phyloP scores from a whole-genome alignment of 371 early-diverging fungal genomes.

The Cokeromyces recurvatus region DNA sequence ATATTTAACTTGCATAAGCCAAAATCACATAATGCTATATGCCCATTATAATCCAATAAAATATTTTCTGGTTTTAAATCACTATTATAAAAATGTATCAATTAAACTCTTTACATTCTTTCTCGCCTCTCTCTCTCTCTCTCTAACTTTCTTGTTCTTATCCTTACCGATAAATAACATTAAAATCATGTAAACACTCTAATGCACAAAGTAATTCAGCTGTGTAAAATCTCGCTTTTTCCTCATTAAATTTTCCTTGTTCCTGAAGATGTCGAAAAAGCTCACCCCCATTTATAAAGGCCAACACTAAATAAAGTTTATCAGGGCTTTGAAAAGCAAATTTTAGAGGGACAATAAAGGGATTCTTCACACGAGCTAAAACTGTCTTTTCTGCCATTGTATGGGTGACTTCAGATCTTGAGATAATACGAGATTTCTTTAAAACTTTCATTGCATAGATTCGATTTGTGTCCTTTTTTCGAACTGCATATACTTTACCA shows the following conservation, averaged over 20 bases:
- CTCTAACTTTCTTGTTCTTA: no score
- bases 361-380: constrained; percentile 77
- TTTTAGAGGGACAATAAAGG: constrained; percentile 86
- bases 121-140: no score
- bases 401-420: constrained; percentile 83
- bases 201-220: constrained; percentile 77
- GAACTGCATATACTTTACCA: constrained; percentile 97
- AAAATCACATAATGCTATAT: constrained; percentile 97
- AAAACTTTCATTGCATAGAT: constrained; percentile 98
- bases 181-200: constrained; percentile 84
- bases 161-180: constrained; percentile 76
- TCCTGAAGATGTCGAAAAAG: constrained; percentile 87
- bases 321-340: constrained; percentile 86
- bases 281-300: constrained; percentile 94
- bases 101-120: no score
- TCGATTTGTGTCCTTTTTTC: constrained; percentile 89
- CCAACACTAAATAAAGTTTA: constrained; percentile 86
- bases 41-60: constrained; percentile 92
- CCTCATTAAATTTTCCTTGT: constrained; percentile 71
- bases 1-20: constrained; percentile 96
- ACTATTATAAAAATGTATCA: constrained; percentile 23
- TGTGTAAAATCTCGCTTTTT: constrained; percentile 65
- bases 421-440: constrained; percentile 91
- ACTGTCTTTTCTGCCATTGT: constrained; percentile 91
- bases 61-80: constrained; percentile 98